Conservation (phyloP, 2,329 filamentous ascomycete species). For the Claviceps sp. region DNA sequence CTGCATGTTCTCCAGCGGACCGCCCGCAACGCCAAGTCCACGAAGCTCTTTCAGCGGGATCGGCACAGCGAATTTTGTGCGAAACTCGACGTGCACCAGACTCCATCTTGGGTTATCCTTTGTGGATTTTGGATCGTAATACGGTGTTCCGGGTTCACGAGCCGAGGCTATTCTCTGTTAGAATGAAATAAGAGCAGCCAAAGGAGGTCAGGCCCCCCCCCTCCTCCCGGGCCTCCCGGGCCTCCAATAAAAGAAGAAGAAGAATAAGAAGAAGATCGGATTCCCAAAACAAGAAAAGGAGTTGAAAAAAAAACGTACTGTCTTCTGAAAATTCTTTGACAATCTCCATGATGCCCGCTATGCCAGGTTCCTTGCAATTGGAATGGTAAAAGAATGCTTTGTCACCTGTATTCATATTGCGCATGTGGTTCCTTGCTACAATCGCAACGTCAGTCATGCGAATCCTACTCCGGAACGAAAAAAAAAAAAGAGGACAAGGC, state of each 20-base stretch:
- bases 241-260: not conserved
- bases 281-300: not conserved
- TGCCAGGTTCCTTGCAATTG: constrained; percentile 78
- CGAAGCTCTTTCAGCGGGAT: constrained; percentile 63
- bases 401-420: constrained; percentile 82
- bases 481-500: no score
- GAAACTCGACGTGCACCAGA: constrained; percentile 78
- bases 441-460: not conserved
- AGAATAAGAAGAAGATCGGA: not conserved
- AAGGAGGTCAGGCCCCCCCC: not conserved
- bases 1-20: constrained; percentile 62
- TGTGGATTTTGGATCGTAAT: constrained; percentile 68
- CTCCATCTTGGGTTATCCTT: constrained; percentile 53
- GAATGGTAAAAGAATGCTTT: constrained; percentile 96
- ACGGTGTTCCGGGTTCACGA: constrained; percentile 37
- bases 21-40: constrained; percentile 40
- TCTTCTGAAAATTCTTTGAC: constrained; percentile 75
- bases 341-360: constrained; percentile 81
- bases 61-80: constrained; percentile 62
- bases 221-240: not conserved
- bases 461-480: not conserved
- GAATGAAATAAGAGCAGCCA: not conserved
- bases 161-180: constrained; percentile 16
- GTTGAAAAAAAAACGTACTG: constrained; percentile 29
- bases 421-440: constrained; percentile 75